Conservation (phyloP, 176 grass and related monocot genomes). For the Raddia guianensis region DNA sequence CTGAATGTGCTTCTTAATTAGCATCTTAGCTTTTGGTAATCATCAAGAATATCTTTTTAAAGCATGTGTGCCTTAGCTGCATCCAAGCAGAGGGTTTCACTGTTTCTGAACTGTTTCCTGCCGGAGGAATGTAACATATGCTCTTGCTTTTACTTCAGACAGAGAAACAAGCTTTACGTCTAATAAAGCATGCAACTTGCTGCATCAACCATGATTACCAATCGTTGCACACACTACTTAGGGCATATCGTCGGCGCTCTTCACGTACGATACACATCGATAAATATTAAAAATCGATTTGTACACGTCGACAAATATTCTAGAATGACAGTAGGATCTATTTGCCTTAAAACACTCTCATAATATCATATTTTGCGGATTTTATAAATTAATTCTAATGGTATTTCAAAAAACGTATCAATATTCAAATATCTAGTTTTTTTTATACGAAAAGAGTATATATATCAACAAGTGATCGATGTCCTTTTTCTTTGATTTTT, state of each 20-base stretch:
- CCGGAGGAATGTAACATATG: background rate
- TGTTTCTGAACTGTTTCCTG: background rate
- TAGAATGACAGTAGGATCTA: too few species aligned
- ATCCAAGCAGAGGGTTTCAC: background rate
- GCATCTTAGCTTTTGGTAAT: background rate
- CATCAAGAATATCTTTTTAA: background rate
- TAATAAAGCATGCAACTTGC: constrained; percentile 12
- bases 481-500: background rate
- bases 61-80: background rate
- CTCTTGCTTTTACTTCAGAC: background rate
- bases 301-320: too few species aligned
- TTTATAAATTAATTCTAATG: too few species aligned
- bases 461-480: background rate
- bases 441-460: too few species aligned
- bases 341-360: too few species aligned
- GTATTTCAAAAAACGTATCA: too few species aligned
- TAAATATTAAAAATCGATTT: too few species aligned
- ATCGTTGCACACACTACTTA: background rate
- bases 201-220: constrained; percentile 9
- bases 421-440: too few species aligned
- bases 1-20: background rate
- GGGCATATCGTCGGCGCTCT: too few species aligned
- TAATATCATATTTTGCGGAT: too few species aligned
- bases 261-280: too few species aligned
- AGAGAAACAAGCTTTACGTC: background rate